These are phyloP conservation scores for Cladosporium austrohemisphaericum DNA, from an alignment of 2,329 filamentous ascomycete genomes.

Conservation along the genomic window DNA sequence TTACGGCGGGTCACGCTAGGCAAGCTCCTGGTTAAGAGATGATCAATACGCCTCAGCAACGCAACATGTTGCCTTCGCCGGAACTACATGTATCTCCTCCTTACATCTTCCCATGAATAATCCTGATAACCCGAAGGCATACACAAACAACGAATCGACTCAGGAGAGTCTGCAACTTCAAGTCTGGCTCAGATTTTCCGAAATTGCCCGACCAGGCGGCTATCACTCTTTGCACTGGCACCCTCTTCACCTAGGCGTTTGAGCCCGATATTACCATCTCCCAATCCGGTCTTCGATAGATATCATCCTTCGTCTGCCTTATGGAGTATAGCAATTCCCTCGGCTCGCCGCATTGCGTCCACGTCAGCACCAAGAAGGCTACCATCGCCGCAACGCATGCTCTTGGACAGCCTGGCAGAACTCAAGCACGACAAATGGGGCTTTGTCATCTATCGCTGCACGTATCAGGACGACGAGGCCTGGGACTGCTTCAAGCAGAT, in stretches of 20 bases:
- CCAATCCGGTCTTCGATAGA: background rate
- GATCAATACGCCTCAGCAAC: too few relatives aligned
- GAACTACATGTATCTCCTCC: too few relatives aligned
- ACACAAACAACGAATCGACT: background rate
- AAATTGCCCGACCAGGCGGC: background rate
- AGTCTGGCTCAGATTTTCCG: background rate
- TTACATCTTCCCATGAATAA: too few relatives aligned
- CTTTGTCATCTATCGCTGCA: constrained; percentile 22
- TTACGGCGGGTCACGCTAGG: too few relatives aligned
- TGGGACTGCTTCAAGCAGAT: constrained; percentile 18
- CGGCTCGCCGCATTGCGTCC: background rate
- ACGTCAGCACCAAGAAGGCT: background rate
- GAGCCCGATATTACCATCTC: background rate
- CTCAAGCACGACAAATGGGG: constrained; percentile 21
- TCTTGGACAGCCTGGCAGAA: background rate
- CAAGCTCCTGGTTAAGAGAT: too few relatives aligned
- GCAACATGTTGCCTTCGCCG: too few relatives aligned
- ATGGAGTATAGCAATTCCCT: background rate
- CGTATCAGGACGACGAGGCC: constrained; percentile 16
- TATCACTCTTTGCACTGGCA: background rate
- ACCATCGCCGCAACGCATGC: background rate
- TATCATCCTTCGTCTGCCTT: background rate
- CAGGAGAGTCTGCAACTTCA: background rate
- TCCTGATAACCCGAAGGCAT: too few relatives aligned
- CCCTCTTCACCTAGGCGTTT: background rate